A percentile compares a stretch with the other conserved stretches of the same genome.
Conservation (phyloP, 306 rosid species). For the Lathyrus sativus region DNA sequence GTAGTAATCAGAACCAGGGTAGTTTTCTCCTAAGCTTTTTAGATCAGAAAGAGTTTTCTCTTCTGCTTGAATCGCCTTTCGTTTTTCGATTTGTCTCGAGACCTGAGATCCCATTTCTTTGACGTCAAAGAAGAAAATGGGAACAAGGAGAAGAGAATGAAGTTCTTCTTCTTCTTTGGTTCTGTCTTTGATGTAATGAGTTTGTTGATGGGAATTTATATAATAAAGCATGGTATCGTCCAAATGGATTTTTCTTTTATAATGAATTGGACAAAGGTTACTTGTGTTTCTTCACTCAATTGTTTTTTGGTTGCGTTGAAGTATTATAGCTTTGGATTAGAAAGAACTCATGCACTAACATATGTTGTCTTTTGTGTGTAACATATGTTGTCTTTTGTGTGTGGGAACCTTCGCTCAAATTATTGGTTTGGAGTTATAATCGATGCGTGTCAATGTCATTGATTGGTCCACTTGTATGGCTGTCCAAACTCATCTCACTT, state of each 20-base stretch:
- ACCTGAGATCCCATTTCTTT: slow-evolving; percentile 63
- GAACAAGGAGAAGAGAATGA: slow-evolving; percentile 23
- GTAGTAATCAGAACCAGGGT: slow-evolving; percentile 58
- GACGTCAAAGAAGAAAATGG: neutral
- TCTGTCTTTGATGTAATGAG: slow-evolving; percentile 20
- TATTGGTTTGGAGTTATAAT: slow-evolving; percentile 53
- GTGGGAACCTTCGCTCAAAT: slow-evolving; percentile 36
- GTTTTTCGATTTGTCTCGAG: slow-evolving; percentile 58
- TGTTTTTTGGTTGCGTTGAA: slow-evolving; percentile 27
- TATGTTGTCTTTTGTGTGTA: slow-evolving; percentile 16
- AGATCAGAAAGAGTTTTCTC: slow-evolving; percentile 56
- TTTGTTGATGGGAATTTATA: slow-evolving; percentile 32
- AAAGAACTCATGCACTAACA: neutral
- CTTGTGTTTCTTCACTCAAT: slow-evolving; percentile 30
- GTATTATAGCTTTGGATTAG: slow-evolving; percentile 35
- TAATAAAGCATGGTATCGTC: slow-evolving; percentile 43
- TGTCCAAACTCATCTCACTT: slow-evolving; percentile 32
- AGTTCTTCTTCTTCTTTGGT: slow-evolving; percentile 37
- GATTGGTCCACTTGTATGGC: slow-evolving; percentile 54
- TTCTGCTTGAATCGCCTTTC: slow-evolving; percentile 54
- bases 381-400: slow-evolving; percentile 13
- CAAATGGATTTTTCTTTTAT: neutral
- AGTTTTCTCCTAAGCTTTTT: slow-evolving; percentile 47
- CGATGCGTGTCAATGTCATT: neutral
- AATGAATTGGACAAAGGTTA: slow-evolving; percentile 11